phyloP scores from a whole-genome alignment of 108 stramenopile genomes.

The Nitzschia inconspicua region DNA sequence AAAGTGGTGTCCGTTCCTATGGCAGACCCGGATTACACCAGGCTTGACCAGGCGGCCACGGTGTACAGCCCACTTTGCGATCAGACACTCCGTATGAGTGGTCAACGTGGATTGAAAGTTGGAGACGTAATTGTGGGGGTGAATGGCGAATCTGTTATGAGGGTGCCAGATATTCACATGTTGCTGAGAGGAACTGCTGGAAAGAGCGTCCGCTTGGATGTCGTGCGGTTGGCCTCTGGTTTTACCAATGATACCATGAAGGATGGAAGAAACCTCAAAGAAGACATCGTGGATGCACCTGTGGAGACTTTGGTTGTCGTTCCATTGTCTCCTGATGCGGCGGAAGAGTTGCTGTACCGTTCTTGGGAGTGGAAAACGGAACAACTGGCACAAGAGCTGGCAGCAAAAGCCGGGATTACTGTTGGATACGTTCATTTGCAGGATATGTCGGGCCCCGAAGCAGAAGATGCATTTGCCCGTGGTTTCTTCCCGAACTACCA shows the following conservation, averaged over 20 bases:
- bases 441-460: constrained; percentile 54
- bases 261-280: neutral
- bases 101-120: constrained; percentile 53
- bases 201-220: constrained; percentile 53
- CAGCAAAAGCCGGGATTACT: constrained; percentile 51
- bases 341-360: constrained; percentile 40
- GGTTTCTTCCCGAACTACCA: constrained; percentile 71
- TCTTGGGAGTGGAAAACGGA: constrained; percentile 80
- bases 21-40: constrained; percentile 64
- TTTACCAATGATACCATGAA: neutral
- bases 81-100: constrained; percentile 42
- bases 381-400: constrained; percentile 41
- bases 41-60: constrained; percentile 36
- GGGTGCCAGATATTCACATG: constrained; percentile 61
- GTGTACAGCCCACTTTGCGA: constrained; percentile 64
- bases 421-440: constrained; percentile 66
- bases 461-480: constrained; percentile 63
- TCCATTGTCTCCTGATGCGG: constrained; percentile 36
- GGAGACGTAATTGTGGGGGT: constrained; percentile 75
- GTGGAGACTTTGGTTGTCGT: constrained; percentile 49
- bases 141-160: constrained; percentile 71
- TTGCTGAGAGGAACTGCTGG: constrained; percentile 56
- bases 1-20: constrained; percentile 45
- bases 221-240: constrained; percentile 46
- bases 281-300: constrained; percentile 4